Base-by-base conservation (phyloP, 2,329 filamentous ascomycete species). In the Arthroderma sp. region DNA sequence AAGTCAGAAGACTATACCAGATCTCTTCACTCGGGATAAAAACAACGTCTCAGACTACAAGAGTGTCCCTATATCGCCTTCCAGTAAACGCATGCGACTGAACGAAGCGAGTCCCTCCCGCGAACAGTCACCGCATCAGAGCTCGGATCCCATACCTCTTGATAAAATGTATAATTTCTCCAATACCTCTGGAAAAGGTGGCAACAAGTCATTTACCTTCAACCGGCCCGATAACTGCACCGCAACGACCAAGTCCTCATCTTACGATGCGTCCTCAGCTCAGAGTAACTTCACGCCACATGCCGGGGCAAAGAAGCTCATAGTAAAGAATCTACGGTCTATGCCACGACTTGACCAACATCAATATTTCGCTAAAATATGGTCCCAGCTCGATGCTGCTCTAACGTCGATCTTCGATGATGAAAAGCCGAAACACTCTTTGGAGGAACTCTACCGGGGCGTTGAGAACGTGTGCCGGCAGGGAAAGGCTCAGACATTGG, bases 401-500 rank as follows among this genome's bases (percentile, higher is more conserved):
- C 66, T 98, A 43, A 70, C 73, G 7, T 75, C 79, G 37, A 78
- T 96, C 27, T 89, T 96, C 58, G 68, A 69, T 5, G 74, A 77
- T 36, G 64, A 70, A 48, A 74, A 74, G 43, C 76, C 83, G 1
- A 65, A 67, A n/a, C 70, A 77, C 49, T 88, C 88, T n/a, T 70
- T 94, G 33, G 91, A 96, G 63, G 81, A 85, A 54, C 70, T 98
- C 9, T 96, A 95, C 61, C 78, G 85, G 40, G 85, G 84, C 4
- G 85, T 94, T 1, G 91, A 98, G 70, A 87, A 94, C 59, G 73
- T 94, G 7, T 98, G 91, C 61, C 76, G 86, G 43, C 82, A 83
- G 55, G 83, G 81, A 1, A 75, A 79, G 54, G 82, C 85, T 2
- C 72, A 74, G 11, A 72, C 77, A 44, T 65, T 95, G 44, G 83